phyloP scores from a whole-genome alignment of 1,139 yeast species.

The Debaryomyces singareniensis region DNA sequence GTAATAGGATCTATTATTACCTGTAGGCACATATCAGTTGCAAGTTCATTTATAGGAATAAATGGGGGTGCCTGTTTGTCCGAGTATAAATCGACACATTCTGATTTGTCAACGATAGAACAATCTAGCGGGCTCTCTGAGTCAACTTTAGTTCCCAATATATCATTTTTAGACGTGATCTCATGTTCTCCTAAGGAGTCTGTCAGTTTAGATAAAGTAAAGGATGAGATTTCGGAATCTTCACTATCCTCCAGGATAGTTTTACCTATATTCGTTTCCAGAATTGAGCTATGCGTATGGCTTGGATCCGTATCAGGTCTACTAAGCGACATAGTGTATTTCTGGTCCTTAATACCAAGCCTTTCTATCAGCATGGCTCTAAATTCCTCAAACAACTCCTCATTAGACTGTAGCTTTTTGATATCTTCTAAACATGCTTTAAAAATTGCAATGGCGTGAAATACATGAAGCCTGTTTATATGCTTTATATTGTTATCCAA shows the following conservation, averaged over 20 bases:
- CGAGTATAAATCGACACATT: no score
- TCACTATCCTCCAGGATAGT: not conserved
- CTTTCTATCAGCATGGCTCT: conserved; percentile 21
- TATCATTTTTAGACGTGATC: not conserved
- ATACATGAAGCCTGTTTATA: conserved; percentile 29
- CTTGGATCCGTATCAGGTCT: not conserved
- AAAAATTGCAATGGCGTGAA: conserved; percentile 32
- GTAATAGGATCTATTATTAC: not conserved
- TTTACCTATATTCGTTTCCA: not conserved
- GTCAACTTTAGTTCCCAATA: conserved; percentile 4
- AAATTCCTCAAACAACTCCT: conserved; percentile 19
- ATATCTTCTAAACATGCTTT: conserved; percentile 26
- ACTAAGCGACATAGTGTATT: not conserved
- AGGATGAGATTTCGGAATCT: conserved; percentile 6
- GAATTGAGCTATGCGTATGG: not conserved
- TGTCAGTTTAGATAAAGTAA: conserved; percentile 10
- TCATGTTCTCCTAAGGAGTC: conserved; percentile 3
- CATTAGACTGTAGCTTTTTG: conserved; percentile 23
- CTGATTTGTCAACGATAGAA: conserved; percentile 2
- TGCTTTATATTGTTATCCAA: conserved; percentile 23
- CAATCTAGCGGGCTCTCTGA: not conserved
- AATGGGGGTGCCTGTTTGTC: no score
- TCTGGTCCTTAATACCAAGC: conserved; percentile 13
- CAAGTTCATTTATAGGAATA: conserved; percentile 22
- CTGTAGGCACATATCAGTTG: conserved; percentile 5